Evolutionary conservation across 352 stramenopile genomes (phyloP).

Genomic region (Globisporangium alternatum): DNA sequence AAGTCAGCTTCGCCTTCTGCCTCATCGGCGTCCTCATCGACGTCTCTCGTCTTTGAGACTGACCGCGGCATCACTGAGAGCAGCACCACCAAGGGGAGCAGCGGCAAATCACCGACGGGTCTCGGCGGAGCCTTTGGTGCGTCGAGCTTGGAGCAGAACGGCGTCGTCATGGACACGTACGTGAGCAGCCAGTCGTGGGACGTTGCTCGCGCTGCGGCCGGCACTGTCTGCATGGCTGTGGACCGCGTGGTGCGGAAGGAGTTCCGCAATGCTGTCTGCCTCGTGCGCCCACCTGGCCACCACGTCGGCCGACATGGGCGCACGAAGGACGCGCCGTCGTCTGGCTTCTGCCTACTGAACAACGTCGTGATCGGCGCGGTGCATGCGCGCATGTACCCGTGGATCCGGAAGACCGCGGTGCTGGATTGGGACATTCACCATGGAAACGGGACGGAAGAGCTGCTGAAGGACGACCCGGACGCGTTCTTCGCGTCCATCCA

Average conservation of each 20-base stretch:
- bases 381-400: slow-evolving; percentile 91
- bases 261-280: slow-evolving; percentile 78
- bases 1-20: slow-evolving; percentile 29
- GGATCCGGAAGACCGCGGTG: slow-evolving; percentile 93
- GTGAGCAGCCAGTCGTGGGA: slow-evolving; percentile 86
- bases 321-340: slow-evolving; percentile 66
- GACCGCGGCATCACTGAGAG: slow-evolving; percentile 61
- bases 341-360: slow-evolving; percentile 98
- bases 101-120: slow-evolving; percentile 36
- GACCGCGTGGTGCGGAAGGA: slow-evolving; percentile 79
- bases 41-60: slow-evolving; percentile 75
- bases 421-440: slow-evolving; percentile 99
- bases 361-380: slow-evolving; percentile 98
- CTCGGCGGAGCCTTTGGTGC: slow-evolving; percentile 73
- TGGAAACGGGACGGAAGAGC: slow-evolving; percentile 97
- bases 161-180: slow-evolving; percentile 78
- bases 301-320: slow-evolving; percentile 85
- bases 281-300: slow-evolving; percentile 92
- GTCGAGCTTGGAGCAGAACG: slow-evolving; percentile 59
- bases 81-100: slow-evolving; percentile 26
- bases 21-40: slow-evolving; percentile 23
- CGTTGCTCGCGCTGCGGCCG: slow-evolving; percentile 72
- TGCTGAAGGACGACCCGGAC: slow-evolving; percentile 78
- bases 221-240: slow-evolving; percentile 77
- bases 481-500: slow-evolving; percentile 85